phyloP scores from a whole-genome alignment of 352 stramenopile genomes.

The Thraustotheca clavata region DNA sequence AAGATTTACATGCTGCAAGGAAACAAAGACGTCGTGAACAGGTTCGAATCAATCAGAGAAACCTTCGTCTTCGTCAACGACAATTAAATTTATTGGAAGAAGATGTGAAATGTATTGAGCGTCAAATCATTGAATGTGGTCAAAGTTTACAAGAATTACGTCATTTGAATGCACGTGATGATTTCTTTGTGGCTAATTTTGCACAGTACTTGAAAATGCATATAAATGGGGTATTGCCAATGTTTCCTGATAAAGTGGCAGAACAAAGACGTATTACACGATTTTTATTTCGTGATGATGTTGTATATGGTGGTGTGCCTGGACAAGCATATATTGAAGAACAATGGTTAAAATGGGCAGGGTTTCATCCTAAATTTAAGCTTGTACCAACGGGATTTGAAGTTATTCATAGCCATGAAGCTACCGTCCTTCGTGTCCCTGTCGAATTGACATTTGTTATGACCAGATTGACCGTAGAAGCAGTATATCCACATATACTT shows the following conservation, averaged over 20 bases:
- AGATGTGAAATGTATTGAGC: slow-evolving; percentile 1
- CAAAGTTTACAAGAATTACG: background rate
- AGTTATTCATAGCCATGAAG: background rate
- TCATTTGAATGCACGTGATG: background rate
- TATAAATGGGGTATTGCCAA: background rate
- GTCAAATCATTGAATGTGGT: background rate
- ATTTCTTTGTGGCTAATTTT: background rate
- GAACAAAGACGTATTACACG: background rate
- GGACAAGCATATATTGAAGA: background rate
- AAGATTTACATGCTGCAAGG: background rate
- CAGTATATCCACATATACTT: background rate
- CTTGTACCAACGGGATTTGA: background rate
- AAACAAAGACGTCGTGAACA: background rate
- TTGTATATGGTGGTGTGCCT: background rate
- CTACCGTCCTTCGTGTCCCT: background rate
- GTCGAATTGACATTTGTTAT: background rate
- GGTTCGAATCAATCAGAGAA: background rate
- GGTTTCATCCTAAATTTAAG: slow-evolving; percentile 1
- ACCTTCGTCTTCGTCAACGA: background rate
- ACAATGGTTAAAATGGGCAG: background rate
- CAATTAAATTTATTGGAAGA: background rate
- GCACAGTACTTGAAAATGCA: background rate
- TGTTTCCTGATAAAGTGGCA: background rate
- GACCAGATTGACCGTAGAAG: background rate
- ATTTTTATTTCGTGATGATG: background rate